Conservation (phyloP, 257 asterid species). For the Marsdenia floribunda region DNA sequence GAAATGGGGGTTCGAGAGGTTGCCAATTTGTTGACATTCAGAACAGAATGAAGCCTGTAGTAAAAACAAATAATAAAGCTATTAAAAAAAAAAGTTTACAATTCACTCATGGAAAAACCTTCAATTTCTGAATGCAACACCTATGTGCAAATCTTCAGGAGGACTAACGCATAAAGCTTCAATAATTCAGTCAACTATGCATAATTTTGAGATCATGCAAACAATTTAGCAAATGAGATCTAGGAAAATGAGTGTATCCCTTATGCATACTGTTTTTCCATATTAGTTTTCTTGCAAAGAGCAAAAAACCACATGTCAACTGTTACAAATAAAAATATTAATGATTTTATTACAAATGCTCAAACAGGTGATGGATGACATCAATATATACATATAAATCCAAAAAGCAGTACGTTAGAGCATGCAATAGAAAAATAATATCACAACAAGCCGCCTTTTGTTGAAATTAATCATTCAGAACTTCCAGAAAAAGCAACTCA, state of each 20-base stretch:
- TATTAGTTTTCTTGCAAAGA: neutral
- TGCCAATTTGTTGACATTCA: neutral
- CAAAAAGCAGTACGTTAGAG: neutral
- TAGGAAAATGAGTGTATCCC: neutral
- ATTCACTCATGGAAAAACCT: neutral
- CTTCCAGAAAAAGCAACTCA: neutral
- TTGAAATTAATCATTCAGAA: neutral
- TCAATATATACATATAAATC: neutral
- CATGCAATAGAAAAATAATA: neutral
- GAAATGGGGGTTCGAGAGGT: neutral
- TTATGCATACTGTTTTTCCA: neutral
- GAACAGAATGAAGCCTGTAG: neutral
- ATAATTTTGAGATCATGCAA: neutral
- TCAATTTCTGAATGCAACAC: neutral
- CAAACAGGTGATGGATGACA: neutral
- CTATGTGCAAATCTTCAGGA: neutral
- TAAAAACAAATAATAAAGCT: neutral
- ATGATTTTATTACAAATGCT: neutral
- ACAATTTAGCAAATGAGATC: neutral
- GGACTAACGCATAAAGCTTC: neutral
- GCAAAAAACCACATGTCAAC: neutral
- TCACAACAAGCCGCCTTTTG: neutral
- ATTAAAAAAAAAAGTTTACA: neutral
- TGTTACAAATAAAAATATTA: neutral
- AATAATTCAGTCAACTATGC: neutral